These are phyloP conservation scores for Vitis hybrid DNA, from an alignment of 177 flowering plant species.

Conservation along the genomic window DNA sequence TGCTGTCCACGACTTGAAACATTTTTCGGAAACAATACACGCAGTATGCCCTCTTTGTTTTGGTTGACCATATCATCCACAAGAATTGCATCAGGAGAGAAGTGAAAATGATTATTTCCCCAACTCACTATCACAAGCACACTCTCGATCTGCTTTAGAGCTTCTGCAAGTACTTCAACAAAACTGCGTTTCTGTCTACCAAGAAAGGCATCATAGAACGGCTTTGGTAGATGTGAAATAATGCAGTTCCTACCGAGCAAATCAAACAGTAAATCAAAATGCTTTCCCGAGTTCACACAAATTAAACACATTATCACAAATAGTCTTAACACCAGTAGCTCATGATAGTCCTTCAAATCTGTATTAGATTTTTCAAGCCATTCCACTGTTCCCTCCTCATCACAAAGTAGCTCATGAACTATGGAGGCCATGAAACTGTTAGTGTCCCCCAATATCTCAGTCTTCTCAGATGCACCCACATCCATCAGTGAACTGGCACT, in stretches of 20 bases:
- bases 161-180: constrained; percentile 12
- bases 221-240: background rate
- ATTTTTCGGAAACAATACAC: constrained; percentile 13
- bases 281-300: constrained; percentile 3
- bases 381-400: background rate
- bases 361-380: constrained; percentile 9
- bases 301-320: constrained; percentile 9
- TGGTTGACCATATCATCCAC: constrained; percentile 8
- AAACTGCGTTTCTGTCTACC: background rate
- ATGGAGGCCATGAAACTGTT: background rate
- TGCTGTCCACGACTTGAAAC: background rate
- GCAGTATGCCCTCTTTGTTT: constrained; percentile 16
- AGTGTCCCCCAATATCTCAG: background rate
- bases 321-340: constrained; percentile 10
- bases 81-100: constrained; percentile 11
- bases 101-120: background rate
- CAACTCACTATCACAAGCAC: constrained; percentile 25
- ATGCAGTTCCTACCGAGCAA: background rate
- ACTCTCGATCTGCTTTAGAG: constrained; percentile 19
- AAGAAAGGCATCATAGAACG: background rate
- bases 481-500: no score
- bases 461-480: background rate
- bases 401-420: background rate
- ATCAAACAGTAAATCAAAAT: background rate
- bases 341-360: background rate